Conservation (phyloP, 257 asterid genomes). For the Lithospermum erythrorhizon region DNA sequence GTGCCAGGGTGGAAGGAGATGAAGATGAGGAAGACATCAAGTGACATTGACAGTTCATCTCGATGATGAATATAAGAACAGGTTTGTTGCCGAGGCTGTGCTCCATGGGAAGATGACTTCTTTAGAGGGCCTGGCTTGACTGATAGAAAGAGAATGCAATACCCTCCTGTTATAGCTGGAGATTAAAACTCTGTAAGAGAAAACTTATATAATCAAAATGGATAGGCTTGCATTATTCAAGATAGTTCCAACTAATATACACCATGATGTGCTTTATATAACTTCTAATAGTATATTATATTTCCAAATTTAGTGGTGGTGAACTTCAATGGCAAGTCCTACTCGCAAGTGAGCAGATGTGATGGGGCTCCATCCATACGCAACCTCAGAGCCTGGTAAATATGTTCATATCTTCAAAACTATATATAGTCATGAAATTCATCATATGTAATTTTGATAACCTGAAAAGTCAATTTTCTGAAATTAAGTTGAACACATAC, state of each 20-base stretch:
- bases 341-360: slow-evolving; percentile 67
- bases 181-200: slow-evolving; percentile 64
- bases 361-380: slow-evolving; percentile 64
- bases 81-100: slow-evolving; percentile 64
- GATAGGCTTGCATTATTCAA: too few relatives aligned
- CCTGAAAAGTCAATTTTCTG: neutral
- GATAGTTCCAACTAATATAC: neutral
- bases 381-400: slow-evolving; percentile 50
- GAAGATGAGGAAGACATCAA: slow-evolving; percentile 94
- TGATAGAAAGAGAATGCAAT: slow-evolving; percentile 51
- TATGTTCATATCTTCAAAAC: neutral
- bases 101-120: slow-evolving; percentile 98
- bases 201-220: neutral
- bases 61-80: slow-evolving; percentile 55
- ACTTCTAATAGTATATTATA: neutral
- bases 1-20: slow-evolving; percentile 94
- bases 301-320: slow-evolving; percentile 45
- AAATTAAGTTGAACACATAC: neutral
- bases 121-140: slow-evolving; percentile 84
- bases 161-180: slow-evolving; percentile 80
- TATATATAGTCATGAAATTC: neutral
- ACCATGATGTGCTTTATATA: neutral
- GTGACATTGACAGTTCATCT: slow-evolving; percentile 93
- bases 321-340: slow-evolving; percentile 51
- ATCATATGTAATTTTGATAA: neutral